Base-by-base conservation (phyloP, 768 basidiomycete species). In the Mycena alexandri region DNA sequence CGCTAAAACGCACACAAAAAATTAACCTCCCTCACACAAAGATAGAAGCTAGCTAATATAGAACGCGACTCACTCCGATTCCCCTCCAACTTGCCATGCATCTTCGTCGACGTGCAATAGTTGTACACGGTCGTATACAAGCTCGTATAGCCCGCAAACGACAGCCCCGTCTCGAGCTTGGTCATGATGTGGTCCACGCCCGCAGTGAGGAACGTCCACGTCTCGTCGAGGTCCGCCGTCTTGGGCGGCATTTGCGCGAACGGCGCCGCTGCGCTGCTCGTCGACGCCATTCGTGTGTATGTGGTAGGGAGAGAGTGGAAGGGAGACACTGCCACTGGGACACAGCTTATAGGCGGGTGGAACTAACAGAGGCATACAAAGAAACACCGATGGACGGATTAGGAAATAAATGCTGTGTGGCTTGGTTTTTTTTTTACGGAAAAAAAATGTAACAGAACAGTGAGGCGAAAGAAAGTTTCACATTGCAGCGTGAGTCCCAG, bases 71-170 rank as follows among this genome's bases (percentile, higher is more conserved):
- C 73, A 93, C 92, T 89, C 75, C 91, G 85, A 71, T 87, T 90
- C 65, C 89, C 87, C 73, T 58, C 79, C 83, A 77, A 83, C 80
- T 48, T 80, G 74, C 66, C 85, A 83, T 66, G 80, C 62, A 71
- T 64, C 63, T 71, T 68, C 1, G 63, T 71, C 14, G 92, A 92
- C 29, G 94, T 98, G 77, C 98, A 99, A 79, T 97, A 99, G 82
- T 99, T 98, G 86, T 99, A 99, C 12, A 95, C 93, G 57, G 95
- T 93, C 36, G 96, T 97, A 80, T 98, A 89, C 41, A 90, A 71
- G 73, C 90, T 94, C 92, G 92, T 95, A 77, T 95, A 94, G 83
- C 69, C 93, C 68, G 58, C 69, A 73, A 82, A 84, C 56, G 94
- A 94, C 62, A 95, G 91, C 64, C 94, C 94, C 1, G 91, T 92